phyloP scores from a whole-genome alignment of 2,329 filamentous ascomycete species.

The Cladobotryum mycophilum region DNA sequence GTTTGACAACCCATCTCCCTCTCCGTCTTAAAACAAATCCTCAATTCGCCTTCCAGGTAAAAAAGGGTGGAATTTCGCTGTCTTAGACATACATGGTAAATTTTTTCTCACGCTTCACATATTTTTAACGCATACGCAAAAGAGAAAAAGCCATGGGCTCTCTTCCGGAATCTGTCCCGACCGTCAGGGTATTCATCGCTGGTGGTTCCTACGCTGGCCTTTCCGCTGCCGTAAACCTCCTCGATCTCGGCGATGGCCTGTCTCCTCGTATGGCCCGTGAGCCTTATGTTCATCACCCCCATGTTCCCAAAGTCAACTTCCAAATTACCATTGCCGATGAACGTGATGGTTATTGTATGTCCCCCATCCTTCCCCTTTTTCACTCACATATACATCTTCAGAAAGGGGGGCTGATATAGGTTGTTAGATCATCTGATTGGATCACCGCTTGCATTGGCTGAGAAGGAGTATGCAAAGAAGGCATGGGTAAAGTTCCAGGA shows the following conservation, averaged over 20 bases:
- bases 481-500: constrained; percentile 66
- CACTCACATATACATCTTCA: not conserved
- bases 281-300: constrained; percentile 33
- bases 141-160: constrained; percentile 23
- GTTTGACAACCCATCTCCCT: too few species aligned
- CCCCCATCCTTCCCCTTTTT: not conserved
- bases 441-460: constrained; percentile 64
- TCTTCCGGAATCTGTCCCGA: constrained; percentile 22
- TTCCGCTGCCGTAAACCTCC: constrained; percentile 58
- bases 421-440: constrained; percentile 66
- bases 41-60: too few species aligned
- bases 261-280: constrained; percentile 38
- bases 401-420: not conserved
- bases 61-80: too few species aligned
- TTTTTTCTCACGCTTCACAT: too few species aligned
- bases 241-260: constrained; percentile 56
- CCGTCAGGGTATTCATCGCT: constrained; percentile 56
- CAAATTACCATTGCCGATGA: constrained; percentile 72
- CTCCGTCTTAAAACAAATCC: too few species aligned
- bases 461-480: constrained; percentile 55
- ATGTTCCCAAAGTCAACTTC: constrained; percentile 45
- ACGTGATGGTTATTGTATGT: constrained; percentile 75
- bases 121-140: too few species aligned
- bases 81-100: too few species aligned
- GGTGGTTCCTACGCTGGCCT: constrained; percentile 71